Conservation (phyloP, 78 protist species). For the Planoprotostelium fungivorum region DNA sequence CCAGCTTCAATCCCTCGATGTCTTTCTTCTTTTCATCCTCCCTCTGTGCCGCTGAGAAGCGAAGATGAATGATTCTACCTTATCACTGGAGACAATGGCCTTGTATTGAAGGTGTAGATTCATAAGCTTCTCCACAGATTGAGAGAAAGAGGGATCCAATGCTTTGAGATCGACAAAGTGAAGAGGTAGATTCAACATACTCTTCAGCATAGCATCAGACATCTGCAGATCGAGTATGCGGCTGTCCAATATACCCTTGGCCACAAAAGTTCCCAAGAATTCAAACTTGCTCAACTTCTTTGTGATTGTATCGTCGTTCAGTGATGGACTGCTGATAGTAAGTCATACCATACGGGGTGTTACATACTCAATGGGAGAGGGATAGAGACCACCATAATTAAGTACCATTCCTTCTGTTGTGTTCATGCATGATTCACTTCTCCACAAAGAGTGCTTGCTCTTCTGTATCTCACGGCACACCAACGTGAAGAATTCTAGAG, state of each 20-base stretch:
- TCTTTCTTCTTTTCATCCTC: constrained; percentile 15
- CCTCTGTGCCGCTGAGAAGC: background rate
- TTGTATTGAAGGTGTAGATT: constrained; percentile 15
- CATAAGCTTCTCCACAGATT: constrained; percentile 24
- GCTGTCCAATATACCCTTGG: constrained; percentile 70
- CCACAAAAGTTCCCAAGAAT: constrained; percentile 67
- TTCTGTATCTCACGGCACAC: constrained; percentile 75
- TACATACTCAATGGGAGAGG: background rate
- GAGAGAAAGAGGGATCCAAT: constrained; percentile 29
- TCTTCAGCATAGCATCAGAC: constrained; percentile 46
- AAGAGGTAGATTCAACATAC: constrained; percentile 26
- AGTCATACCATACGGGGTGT: background rate
- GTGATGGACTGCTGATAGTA: background rate
- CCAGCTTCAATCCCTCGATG: constrained; percentile 31
- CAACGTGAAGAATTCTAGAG: constrained; percentile 82
- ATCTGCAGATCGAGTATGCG: constrained; percentile 71
- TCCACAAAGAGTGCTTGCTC: constrained; percentile 46
- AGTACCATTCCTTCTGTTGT: constrained; percentile 2
- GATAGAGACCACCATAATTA: background rate
- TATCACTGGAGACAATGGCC: background rate
- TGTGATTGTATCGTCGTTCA: background rate
- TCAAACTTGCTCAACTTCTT: constrained; percentile 26
- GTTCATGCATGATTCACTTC: constrained; percentile 1
- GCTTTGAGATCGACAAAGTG: constrained; percentile 25
- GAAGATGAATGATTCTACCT: background rate